Base-by-base conservation (phyloP, 257 asterid species). In the Hygrophila difformis region DNA sequence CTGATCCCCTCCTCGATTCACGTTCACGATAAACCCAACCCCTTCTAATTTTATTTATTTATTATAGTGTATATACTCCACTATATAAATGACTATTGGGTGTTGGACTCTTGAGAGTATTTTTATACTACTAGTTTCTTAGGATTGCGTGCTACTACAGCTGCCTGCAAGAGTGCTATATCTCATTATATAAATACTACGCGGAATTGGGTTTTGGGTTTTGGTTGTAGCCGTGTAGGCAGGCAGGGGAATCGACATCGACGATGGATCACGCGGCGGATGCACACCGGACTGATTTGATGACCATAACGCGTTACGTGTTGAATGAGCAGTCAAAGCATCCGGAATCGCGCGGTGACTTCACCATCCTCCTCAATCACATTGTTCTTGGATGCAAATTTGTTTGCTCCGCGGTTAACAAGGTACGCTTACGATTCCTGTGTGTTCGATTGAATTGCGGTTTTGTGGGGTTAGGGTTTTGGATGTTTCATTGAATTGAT, bases 351-450 rank as follows among this genome's bases (percentile, higher is more conserved):
- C 94, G 94, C 15, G 95, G 97, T 8, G 97, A 88, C 51, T 88
- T 88, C 74, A 72, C 94, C 47, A 88, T 88, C 56, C 59, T 88
- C 81, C 80, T 88, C 59, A 88, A 55, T 60, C 74, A 88, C 62
- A 88, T 88, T 63, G 89, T 88, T 48, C 84, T 87, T 38, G 94
- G 97, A 37, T 87, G 97, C 87, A 87, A 87, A 51, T 87, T 83
- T 53, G 94, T 87, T 23, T 87, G 97, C 59, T 58, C 94, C 51
- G 78, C 79, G 26, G 94, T 87, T 39, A 83, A 68, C 64, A 87
- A 87, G 97, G 97, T 87, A 8, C 3, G 54, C 2, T 19, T 45
- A 2, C 2, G 18, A 0, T 40, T 39, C 15, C 17, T 10, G 14
- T 39, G 44, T 16, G 47, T 2, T 41, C 10, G 7, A 15, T 13